These are phyloP conservation scores for Graphiopsis chlorocephala DNA, from an alignment of 2,329 filamentous ascomycete genomes.

Conservation along the genomic window DNA sequence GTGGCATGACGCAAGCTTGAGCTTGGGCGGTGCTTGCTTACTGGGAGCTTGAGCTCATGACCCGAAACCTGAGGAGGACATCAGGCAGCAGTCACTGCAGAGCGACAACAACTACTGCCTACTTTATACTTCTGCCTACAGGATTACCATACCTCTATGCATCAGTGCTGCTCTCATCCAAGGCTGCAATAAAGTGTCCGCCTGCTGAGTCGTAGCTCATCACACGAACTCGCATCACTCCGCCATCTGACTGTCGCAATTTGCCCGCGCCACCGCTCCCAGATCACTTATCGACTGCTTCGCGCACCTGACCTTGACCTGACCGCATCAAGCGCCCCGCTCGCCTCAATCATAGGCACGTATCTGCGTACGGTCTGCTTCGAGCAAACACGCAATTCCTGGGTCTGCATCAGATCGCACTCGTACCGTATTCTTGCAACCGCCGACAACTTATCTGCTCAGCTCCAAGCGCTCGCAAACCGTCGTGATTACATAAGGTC, in stretches of 20 bases:
- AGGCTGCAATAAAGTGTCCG: background rate
- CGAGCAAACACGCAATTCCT: background rate
- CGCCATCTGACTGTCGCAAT: background rate
- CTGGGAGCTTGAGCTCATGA: background rate
- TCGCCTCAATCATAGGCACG: background rate
- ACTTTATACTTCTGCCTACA: background rate
- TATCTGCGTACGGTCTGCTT: background rate
- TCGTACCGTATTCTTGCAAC: background rate
- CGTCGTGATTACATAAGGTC: background rate
- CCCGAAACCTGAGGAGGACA: background rate
- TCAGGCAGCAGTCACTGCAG: too few species aligned
- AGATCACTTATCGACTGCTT: conserved; percentile 1
- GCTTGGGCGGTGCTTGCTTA: background rate
- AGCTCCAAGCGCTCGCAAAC: background rate
- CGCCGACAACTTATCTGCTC: background rate
- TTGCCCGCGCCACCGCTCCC: background rate
- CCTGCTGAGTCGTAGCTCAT: background rate
- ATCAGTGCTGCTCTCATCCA: background rate
- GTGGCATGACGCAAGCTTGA: background rate
- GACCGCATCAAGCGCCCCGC: conserved; percentile 1
- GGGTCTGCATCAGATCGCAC: background rate
- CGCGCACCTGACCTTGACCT: conserved; percentile 6
- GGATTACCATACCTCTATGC: background rate
- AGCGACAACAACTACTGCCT: background rate
- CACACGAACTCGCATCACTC: background rate